Percentiles rank a stretch among this genome's conserved stretches.
phyloP scores from a whole-genome alignment of 1,284 basidiomycete species.

The Trichosporon sp. region DNA sequence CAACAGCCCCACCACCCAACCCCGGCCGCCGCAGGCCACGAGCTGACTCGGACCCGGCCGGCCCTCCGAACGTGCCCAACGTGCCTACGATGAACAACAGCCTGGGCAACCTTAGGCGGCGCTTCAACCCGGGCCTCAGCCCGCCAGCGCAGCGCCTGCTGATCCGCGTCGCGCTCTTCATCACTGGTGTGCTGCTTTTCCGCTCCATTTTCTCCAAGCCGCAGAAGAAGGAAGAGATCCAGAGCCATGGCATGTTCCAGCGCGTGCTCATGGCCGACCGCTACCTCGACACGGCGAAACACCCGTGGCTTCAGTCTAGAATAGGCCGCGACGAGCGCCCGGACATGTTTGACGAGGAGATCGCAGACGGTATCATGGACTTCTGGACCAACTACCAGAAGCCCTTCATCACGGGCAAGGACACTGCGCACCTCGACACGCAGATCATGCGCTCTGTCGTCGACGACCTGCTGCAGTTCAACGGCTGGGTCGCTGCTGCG shows the following conservation, averaged over 20 bases:
- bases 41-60: background rate
- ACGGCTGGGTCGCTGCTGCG: slow-evolving; percentile 97
- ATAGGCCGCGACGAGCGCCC: slow-evolving; percentile 74
- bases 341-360: slow-evolving; percentile 70
- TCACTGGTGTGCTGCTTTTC: slow-evolving; percentile 36
- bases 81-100: slow-evolving; percentile 28
- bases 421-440: slow-evolving; percentile 78
- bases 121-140: slow-evolving; percentile 18
- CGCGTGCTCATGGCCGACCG: slow-evolving; percentile 76
- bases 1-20: background rate
- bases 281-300: slow-evolving; percentile 74
- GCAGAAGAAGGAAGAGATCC: slow-evolving; percentile 54
- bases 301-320: slow-evolving; percentile 77
- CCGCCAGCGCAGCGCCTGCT: slow-evolving; percentile 38
- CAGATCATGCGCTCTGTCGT: slow-evolving; percentile 80
- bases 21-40: background rate
- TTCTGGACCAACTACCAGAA: slow-evolving; percentile 87
- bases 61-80: slow-evolving; percentile 23
- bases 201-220: slow-evolving; percentile 39
- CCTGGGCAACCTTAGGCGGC: slow-evolving; percentile 13
- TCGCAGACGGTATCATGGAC: slow-evolving; percentile 69
- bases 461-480: slow-evolving; percentile 81
- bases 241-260: slow-evolving; percentile 75
- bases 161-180: slow-evolving; percentile 37
- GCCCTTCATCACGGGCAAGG: slow-evolving; percentile 73